Percentiles rank a stretch among this genome's conserved stretches.
Conservation (phyloP, 2,329 filamentous ascomycete species). For the Zymoseptoria crescenta region DNA sequence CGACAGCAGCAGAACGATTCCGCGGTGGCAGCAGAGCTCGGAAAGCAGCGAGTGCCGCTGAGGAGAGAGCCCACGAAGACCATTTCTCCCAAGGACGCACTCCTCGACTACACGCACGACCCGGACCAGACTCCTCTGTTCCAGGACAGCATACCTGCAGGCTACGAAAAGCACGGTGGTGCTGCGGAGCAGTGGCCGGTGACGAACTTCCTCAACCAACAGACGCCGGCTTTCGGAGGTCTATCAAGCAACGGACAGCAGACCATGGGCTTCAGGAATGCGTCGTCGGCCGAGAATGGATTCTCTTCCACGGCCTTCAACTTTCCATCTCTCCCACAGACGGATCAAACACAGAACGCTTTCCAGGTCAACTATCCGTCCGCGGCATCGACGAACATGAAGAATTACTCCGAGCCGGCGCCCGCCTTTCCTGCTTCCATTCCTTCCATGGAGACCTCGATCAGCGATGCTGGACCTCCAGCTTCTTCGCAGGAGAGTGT, state of each 20-base stretch:
- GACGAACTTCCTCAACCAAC: slow-evolving; percentile 37
- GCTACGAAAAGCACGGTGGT: slow-evolving; percentile 29
- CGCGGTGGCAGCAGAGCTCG: slow-evolving; percentile 44
- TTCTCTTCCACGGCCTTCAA: slow-evolving; percentile 30
- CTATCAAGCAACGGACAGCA: slow-evolving; percentile 35
- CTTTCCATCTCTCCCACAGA: slow-evolving; percentile 26
- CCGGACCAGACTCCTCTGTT: slow-evolving; percentile 69
- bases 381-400: slow-evolving; percentile 21
- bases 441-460: slow-evolving; percentile 55
- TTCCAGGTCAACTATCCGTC: slow-evolving; percentile 24
- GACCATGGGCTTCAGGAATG: slow-evolving; percentile 38
- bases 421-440: slow-evolving; percentile 53
- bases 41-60: slow-evolving; percentile 25
- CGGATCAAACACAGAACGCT: slow-evolving; percentile 15
- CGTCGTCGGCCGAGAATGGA: slow-evolving; percentile 31
- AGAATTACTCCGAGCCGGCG: slow-evolving; percentile 31
- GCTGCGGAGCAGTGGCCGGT: slow-evolving; percentile 35
- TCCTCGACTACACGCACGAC: slow-evolving; percentile 71
- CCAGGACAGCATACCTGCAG: slow-evolving; percentile 41
- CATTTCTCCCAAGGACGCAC: slow-evolving; percentile 87
- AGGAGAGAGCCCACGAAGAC: slow-evolving; percentile 54
- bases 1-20: slow-evolving; percentile 55
- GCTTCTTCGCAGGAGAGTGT: slow-evolving; percentile 37
- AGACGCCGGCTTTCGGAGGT: slow-evolving; percentile 37
- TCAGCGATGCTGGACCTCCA: slow-evolving; percentile 45